Evolutionary conservation across 495 filamentous ascomycete genomes (phyloP).

Genomic region (Penicillium desertorum): DNA sequence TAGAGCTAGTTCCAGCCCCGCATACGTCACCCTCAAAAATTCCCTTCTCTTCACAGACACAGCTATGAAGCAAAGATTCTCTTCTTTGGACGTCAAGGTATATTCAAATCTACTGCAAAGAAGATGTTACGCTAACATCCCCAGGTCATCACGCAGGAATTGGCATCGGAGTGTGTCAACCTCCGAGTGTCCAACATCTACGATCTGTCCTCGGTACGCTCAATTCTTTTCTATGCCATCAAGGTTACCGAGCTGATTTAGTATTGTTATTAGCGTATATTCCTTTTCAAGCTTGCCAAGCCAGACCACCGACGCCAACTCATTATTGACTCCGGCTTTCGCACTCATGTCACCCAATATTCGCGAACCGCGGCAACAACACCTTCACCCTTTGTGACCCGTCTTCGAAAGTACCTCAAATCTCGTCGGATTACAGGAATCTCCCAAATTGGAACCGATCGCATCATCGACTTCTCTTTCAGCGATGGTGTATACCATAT

Average conservation of each 20-base stretch:
- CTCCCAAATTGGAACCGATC: constrained; percentile 85
- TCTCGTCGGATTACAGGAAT: constrained; percentile 80
- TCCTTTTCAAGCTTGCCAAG: constrained; percentile 89
- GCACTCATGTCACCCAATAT: constrained; percentile 90
- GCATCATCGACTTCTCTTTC: constrained; percentile 89
- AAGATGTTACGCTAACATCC: constrained; percentile 7
- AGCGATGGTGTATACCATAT: constrained; percentile 85
- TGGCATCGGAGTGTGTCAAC: constrained; percentile 68
- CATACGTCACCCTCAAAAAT: constrained; percentile 51
- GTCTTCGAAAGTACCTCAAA: constrained; percentile 82
- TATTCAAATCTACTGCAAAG: not conserved
- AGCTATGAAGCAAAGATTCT: constrained; percentile 95
- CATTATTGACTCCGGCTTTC: constrained; percentile 91
- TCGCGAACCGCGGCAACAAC: constrained; percentile 77
- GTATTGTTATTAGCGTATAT: constrained; percentile 63
- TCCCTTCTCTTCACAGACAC: constrained; percentile 25
- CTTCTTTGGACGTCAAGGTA: constrained; percentile 87
- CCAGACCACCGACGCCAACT: constrained; percentile 83
- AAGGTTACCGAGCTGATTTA: not conserved
- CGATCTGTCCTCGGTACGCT: constrained; percentile 77
- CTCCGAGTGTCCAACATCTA: constrained; percentile 91
- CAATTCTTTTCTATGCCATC: not conserved
- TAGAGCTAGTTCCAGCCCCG: constrained; percentile 36
- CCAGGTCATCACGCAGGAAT: constrained; percentile 90
- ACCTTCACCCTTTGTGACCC: constrained; percentile 78